Percentiles rank a stretch among this genome's conserved stretches.
Conservation (phyloP, 441 rosid genomes). For the Adansonia gregorii region DNA sequence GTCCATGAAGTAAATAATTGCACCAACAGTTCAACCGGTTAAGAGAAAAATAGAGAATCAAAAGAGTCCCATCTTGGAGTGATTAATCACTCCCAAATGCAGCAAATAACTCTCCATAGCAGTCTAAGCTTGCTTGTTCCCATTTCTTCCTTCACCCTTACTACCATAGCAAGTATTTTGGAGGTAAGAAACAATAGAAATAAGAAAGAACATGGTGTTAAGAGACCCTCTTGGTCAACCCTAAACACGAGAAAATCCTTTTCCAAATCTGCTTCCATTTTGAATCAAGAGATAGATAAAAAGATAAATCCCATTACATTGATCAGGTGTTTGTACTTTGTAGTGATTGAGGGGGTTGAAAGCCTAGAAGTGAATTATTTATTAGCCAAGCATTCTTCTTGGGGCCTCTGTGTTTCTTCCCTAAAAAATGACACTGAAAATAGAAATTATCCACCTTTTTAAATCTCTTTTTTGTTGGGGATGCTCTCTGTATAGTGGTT, state of each 20-base stretch:
- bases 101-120: background rate
- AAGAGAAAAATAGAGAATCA: constrained; percentile 12
- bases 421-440: background rate
- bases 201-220: background rate
- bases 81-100: background rate
- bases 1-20: background rate
- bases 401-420: background rate
- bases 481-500: background rate
- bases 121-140: background rate
- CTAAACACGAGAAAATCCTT: background rate
- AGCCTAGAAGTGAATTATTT: constrained; percentile 4
- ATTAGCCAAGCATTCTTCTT: constrained; percentile 12
- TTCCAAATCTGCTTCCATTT: background rate
- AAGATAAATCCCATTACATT: background rate
- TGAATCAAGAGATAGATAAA: background rate
- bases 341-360: background rate
- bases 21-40: background rate
- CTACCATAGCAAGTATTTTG: constrained; percentile 3
- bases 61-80: background rate
- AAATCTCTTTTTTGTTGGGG: background rate
- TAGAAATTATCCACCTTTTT: background rate
- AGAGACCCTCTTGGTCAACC: background rate
- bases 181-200: background rate
- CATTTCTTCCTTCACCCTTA: background rate
- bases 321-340: background rate